Evolutionary conservation across 352 stramenopile species (phyloP), one percentile per base, ranked within the genome.

Genomic region (Pythium aphanidermatum): DNA sequence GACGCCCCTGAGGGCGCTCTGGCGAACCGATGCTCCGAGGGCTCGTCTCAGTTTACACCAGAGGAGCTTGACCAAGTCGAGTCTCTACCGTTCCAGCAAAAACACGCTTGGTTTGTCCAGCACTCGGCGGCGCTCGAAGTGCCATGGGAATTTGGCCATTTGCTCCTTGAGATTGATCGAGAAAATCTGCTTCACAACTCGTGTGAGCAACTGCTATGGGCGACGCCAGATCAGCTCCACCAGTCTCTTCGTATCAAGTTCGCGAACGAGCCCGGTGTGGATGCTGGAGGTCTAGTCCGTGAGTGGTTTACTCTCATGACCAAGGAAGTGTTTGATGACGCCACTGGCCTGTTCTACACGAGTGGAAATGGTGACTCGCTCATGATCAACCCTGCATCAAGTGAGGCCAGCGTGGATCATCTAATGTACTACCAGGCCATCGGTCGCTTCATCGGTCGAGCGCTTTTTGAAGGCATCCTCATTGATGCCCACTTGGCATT

Each of bases 281-380:
- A 97, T 63, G 88, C 86, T 4, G 88, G 88, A 16, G 88, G 88
- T 34, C 65, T 97, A 8, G 83, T 95, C 38, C 77, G 88, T 6
- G 88, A 96, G 55, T 97, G 88, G 88, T 96, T 96, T 57, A 88
- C 75, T 20, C 63, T 97, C 14, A 87, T 95, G 76, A 90, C 72
- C 2, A 85, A 92, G 32, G 83, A 91, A 21, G 68, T 96, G 5
- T 95, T 96, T 62, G 83, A 94, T 32, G 81, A 91, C 25, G 51
- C 66, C 4, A 86, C 79, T 0, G 87, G 85, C 0, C 46, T 96
- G 17, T 96, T 95, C 48, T 80, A 78, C 36, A 75, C 59, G 39
- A 85, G 62, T 16, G 69, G 77, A 12, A 86, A 86, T 29, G 71
- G 78, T 17, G 81, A 91, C 44, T 76, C 75, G 7, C 70, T 91